These are phyloP conservation scores for Lichtheimia hyalospora DNA, from an alignment of 371 early-diverging fungal genomes.

Conservation along the genomic window DNA sequence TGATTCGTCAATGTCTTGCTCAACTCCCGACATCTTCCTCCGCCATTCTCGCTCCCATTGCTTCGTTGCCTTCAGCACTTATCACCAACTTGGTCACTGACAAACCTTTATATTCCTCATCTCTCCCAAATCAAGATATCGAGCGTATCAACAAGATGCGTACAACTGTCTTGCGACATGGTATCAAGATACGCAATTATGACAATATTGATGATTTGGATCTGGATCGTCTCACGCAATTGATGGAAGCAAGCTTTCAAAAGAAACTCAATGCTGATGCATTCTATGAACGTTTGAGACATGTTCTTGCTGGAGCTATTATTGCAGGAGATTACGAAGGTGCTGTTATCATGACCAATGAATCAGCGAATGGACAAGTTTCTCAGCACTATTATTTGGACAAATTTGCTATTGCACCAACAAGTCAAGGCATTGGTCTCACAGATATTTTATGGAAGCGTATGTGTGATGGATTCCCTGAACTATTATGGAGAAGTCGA, in stretches of 20 bases:
- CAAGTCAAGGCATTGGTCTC: slow-evolving; percentile 87
- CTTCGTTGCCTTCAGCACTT: slow-evolving; percentile 42
- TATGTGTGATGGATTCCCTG: slow-evolving; percentile 69
- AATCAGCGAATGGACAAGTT: slow-evolving; percentile 8
- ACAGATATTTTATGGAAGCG: slow-evolving; percentile 92
- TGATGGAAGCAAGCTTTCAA: slow-evolving; percentile 82
- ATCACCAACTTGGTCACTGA: slow-evolving; percentile 52
- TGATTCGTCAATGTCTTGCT: slow-evolving; percentile 35
- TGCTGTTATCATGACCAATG: slow-evolving; percentile 44
- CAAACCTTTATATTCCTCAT: slow-evolving; percentile 53
- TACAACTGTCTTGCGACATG: slow-evolving; percentile 79
- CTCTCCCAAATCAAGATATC: slow-evolving; percentile 28
- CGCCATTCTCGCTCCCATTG: slow-evolving; percentile 42
- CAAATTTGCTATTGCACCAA: slow-evolving; percentile 90
- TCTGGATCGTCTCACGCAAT: slow-evolving; percentile 43
- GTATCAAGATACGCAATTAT: slow-evolving; percentile 65
- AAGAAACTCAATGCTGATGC: slow-evolving; percentile 55
- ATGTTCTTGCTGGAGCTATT: slow-evolving; percentile 61
- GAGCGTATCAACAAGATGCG: slow-evolving; percentile 35
- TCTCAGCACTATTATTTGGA: slow-evolving; percentile 74
- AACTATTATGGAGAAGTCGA: slow-evolving; percentile 86
- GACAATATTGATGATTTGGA: slow-evolving; percentile 54
- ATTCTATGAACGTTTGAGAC: slow-evolving; percentile 67
- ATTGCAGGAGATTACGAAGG: slow-evolving; percentile 87
- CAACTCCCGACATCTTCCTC: slow-evolving; percentile 42